Conservation (phyloP, 805 yeast species). For the Cyberlindnera maclurae region DNA sequence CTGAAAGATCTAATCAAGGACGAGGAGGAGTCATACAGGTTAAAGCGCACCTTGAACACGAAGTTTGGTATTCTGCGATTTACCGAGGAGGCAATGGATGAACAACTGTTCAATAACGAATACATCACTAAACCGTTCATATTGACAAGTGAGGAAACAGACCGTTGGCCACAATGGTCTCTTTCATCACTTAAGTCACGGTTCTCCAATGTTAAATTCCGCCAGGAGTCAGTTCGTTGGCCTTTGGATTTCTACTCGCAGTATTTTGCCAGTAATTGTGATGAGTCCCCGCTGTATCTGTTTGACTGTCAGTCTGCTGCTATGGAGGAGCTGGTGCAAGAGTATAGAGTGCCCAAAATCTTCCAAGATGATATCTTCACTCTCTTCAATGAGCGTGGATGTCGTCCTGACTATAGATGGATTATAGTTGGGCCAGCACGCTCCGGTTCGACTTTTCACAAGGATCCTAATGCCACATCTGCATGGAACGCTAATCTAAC, state of each 20-base stretch:
- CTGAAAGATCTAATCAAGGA: conserved; percentile 43
- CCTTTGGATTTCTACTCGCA: conserved; percentile 50
- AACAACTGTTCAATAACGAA: conserved; percentile 36
- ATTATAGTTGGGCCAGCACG: conserved; percentile 75
- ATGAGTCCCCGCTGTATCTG: conserved; percentile 79
- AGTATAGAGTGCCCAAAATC: conserved; percentile 46
- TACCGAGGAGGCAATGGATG: conserved; percentile 35
- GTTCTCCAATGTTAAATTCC: conserved; percentile 57
- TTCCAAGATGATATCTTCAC: conserved; percentile 58
- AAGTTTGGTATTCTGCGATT: conserved; percentile 44
- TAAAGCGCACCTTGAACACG: conserved; percentile 17
- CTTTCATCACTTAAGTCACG: conserved; percentile 38
- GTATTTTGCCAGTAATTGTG: conserved; percentile 55
- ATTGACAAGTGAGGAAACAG: conserved; percentile 26
- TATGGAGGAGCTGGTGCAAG: conserved; percentile 45
- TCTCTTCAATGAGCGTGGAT: conserved; percentile 34
- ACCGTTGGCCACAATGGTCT: conserved; percentile 65
- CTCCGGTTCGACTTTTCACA: conserved; percentile 86
- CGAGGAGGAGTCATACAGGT: conserved; percentile 28
- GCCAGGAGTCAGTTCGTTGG: conserved; percentile 88
- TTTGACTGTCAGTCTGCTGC: conserved; percentile 79
- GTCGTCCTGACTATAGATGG: conserved; percentile 93
- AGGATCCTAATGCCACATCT: conserved; percentile 84
- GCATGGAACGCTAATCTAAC: conserved; percentile 83
- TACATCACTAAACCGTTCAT: conserved; percentile 62